These are phyloP conservation scores for Russula abietina DNA, from an alignment of 768 basidiomycete genomes.

Conservation along the genomic window DNA sequence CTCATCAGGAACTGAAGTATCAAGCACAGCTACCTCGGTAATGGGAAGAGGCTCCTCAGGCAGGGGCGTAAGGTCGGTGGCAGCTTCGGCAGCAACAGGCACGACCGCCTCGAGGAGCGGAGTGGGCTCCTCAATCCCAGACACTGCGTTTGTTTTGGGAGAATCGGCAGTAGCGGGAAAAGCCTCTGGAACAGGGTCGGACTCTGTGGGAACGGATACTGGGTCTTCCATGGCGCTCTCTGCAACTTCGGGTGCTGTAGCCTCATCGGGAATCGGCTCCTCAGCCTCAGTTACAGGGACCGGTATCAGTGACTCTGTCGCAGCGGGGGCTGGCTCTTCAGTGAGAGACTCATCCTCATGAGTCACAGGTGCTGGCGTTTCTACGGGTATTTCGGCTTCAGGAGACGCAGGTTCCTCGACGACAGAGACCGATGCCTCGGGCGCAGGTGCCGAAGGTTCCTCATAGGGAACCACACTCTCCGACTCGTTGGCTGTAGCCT, in stretches of 20 bases:
- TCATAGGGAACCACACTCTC: conserved; percentile 1
- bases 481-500: background rate
- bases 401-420: background rate
- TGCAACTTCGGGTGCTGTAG: background rate
- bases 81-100: background rate
- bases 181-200: background rate
- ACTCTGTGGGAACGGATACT: background rate
- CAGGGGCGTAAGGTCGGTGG: background rate
- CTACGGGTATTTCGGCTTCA: background rate
- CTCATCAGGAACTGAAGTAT: background rate
- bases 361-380: background rate
- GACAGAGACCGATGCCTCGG: background rate
- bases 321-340: background rate
- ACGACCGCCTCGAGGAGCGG: background rate
- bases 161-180: background rate
- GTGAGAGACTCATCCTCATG: background rate
- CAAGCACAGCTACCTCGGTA: background rate
- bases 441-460: background rate
- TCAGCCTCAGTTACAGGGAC: background rate
- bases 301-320: background rate
- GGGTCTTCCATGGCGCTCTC: background rate
- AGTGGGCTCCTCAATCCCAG: background rate
- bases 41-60: background rate
- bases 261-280: conserved; percentile 2
- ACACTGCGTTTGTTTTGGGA: background rate